These are phyloP conservation scores for Saccharata proteae DNA, from an alignment of 2,329 filamentous ascomycete species.

Conservation along the genomic window DNA sequence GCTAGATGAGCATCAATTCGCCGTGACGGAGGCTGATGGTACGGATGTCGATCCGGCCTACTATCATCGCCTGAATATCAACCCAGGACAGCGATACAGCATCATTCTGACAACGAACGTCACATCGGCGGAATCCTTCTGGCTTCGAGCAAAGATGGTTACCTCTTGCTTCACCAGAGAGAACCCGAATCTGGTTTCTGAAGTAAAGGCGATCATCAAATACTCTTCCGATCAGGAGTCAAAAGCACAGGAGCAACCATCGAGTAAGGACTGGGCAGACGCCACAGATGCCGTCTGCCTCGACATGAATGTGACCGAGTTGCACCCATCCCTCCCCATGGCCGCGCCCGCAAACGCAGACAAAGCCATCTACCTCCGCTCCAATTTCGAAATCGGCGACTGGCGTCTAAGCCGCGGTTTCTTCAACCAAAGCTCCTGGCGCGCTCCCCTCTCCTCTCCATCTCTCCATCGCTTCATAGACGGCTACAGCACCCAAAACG, in stretches of 20 bases:
- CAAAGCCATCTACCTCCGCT: slow-evolving; percentile 41
- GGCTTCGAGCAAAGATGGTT: slow-evolving; percentile 47
- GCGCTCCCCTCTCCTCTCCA: slow-evolving; percentile 35
- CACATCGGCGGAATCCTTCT: slow-evolving; percentile 20
- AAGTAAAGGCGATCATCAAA: slow-evolving; percentile 38
- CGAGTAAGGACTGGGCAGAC: slow-evolving; percentile 40
- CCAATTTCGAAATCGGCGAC: slow-evolving; percentile 48
- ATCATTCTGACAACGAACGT: slow-evolving; percentile 45
- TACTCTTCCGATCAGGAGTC: slow-evolving; percentile 21
- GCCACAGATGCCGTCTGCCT: slow-evolving; percentile 37
- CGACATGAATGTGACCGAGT: slow-evolving; percentile 37
- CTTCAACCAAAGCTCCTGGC: slow-evolving; percentile 46
- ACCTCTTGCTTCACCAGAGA: slow-evolving; percentile 47
- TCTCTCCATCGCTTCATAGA: slow-evolving; percentile 40
- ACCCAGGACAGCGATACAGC: slow-evolving; percentile 60
- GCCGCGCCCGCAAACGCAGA: slow-evolving; percentile 37
- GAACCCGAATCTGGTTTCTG: slow-evolving; percentile 32
- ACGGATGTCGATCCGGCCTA: slow-evolving; percentile 45
- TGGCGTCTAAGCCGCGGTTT: slow-evolving; percentile 47
- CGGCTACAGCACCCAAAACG: slow-evolving; percentile 24
- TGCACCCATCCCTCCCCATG: slow-evolving; percentile 32
- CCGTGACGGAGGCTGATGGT: slow-evolving; percentile 55
- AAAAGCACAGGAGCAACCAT: slow-evolving; percentile 12
- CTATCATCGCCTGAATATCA: slow-evolving; percentile 48
- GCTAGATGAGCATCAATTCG: slow-evolving; percentile 51